phyloP scores from a whole-genome alignment of 768 basidiomycete species.

The Tephrocybe sp. region DNA sequence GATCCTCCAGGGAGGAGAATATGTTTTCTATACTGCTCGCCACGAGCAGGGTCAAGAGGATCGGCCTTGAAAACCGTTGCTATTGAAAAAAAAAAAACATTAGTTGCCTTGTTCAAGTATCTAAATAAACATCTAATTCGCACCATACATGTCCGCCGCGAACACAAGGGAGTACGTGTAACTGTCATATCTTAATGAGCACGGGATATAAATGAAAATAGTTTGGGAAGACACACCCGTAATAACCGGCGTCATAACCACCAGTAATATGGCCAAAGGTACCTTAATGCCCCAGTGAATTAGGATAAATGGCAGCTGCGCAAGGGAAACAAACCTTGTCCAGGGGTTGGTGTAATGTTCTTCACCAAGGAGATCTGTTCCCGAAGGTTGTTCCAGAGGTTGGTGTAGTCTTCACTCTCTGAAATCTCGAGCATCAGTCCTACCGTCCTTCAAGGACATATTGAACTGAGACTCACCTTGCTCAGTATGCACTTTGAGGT shows the following conservation, averaged over 20 bases:
- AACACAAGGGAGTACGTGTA: slow-evolving; percentile 74
- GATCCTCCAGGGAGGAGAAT: slow-evolving; percentile 76
- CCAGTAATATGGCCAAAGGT: slow-evolving; percentile 76
- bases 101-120: too few relatives aligned
- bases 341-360: slow-evolving; percentile 54
- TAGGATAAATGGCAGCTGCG: not conserved
- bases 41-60: slow-evolving; percentile 67
- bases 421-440: slow-evolving; percentile 1
- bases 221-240: slow-evolving; percentile 39
- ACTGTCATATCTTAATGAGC: slow-evolving; percentile 16
- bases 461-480: slow-evolving; percentile 39
- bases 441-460: too few relatives aligned
- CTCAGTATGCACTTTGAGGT: slow-evolving; percentile 71
- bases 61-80: slow-evolving; percentile 79
- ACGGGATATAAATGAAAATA: not conserved
- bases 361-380: slow-evolving; percentile 71
- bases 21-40: slow-evolving; percentile 68
- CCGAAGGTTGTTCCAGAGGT: slow-evolving; percentile 73
- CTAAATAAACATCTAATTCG: slow-evolving; percentile 3
- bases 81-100: slow-evolving; percentile 20
- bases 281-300: slow-evolving; percentile 26
- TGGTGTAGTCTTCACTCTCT: slow-evolving; percentile 72
- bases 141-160: slow-evolving; percentile 57
- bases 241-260: slow-evolving; percentile 69
- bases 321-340: slow-evolving; percentile 47